A percentile compares a stretch with the other conserved stretches of the same genome.
These are phyloP conservation scores for Dictyostelium intermedium DNA, from an alignment of 78 protist genomes.

Conservation along the genomic window DNA sequence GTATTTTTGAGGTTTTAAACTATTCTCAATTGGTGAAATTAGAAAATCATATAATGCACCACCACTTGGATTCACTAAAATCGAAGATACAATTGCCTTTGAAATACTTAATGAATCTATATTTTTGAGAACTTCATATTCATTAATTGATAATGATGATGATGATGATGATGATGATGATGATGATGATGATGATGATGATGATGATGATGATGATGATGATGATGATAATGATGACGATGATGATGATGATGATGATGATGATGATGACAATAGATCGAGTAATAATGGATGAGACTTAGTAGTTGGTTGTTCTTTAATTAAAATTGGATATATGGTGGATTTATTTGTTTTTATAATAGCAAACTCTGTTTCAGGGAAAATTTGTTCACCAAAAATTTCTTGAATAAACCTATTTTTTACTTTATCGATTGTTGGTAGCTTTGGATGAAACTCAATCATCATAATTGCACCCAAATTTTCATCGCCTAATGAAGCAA, in stretches of 20 bases:
- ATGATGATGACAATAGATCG: neutral
- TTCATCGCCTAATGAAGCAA: neutral
- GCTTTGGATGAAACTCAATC: neutral
- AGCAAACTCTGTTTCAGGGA: neutral
- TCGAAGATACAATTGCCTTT: neutral
- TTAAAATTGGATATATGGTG: neutral
- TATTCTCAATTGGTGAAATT: neutral
- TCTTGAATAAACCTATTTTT: neutral
- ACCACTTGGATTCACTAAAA: neutral
- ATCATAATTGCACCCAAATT: neutral
- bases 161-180: no score
- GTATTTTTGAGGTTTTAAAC: neutral
- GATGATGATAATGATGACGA: no score
- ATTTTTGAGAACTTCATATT: neutral
- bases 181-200: no score
- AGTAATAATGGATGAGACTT: neutral
- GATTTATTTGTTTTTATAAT: neutral
- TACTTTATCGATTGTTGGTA: neutral
- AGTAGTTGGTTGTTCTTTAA: neutral
- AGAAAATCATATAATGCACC: neutral
- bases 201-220: no score
- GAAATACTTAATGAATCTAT: neutral
- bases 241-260: no score
- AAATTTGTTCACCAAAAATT: neutral
- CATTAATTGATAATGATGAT: no score